phyloP scores from a whole-genome alignment of 768 basidiomycete species.

The Pleurotus sapidus region DNA sequence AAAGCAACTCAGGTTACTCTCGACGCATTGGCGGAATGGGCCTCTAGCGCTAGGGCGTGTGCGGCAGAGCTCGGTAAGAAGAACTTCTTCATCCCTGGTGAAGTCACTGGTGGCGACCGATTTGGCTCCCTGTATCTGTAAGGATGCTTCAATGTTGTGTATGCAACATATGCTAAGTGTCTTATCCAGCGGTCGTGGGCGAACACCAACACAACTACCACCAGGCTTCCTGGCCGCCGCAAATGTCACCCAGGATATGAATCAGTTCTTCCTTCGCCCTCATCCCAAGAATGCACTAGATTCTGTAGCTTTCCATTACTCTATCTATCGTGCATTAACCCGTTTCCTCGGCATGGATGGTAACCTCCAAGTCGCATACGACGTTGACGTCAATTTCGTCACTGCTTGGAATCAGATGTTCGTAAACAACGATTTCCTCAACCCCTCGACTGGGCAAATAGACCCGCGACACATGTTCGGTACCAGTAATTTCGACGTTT shows the following conservation, averaged over 20 bases:
- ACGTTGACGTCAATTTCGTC: conserved; percentile 78
- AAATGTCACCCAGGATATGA: conserved; percentile 55
- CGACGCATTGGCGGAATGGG: conserved; percentile 76
- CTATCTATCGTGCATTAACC: conserved; percentile 80
- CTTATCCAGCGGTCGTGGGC: conserved; percentile 73
- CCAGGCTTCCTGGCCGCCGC: conserved; percentile 66
- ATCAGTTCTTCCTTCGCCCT: conserved; percentile 79
- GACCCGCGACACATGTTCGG: conserved; percentile 92
- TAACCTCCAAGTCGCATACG: conserved; percentile 88
- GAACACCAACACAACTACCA: conserved; percentile 71
- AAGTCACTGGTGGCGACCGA: conserved; percentile 91
- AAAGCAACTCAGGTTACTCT: conserved; percentile 92
- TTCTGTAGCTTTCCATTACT: conserved; percentile 89
- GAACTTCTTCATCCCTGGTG: conserved; percentile 90
- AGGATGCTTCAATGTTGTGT: conserved; percentile 21
- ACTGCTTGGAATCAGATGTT: conserved; percentile 93
- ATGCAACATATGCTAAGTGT: neutral
- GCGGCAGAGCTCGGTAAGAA: conserved; percentile 70
- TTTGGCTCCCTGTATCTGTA: conserved; percentile 87
- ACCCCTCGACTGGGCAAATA: conserved; percentile 56
- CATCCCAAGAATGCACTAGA: conserved; percentile 64
- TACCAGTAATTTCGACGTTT: conserved; percentile 93
- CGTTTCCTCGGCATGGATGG: conserved; percentile 97
- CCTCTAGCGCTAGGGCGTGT: conserved; percentile 69
- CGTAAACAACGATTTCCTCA: conserved; percentile 83